Evolutionary conservation across 2,329 filamentous ascomycete genomes (phyloP), one percentile per base, ranked within the genome.

Genomic region (Fusarium goolgardi): DNA sequence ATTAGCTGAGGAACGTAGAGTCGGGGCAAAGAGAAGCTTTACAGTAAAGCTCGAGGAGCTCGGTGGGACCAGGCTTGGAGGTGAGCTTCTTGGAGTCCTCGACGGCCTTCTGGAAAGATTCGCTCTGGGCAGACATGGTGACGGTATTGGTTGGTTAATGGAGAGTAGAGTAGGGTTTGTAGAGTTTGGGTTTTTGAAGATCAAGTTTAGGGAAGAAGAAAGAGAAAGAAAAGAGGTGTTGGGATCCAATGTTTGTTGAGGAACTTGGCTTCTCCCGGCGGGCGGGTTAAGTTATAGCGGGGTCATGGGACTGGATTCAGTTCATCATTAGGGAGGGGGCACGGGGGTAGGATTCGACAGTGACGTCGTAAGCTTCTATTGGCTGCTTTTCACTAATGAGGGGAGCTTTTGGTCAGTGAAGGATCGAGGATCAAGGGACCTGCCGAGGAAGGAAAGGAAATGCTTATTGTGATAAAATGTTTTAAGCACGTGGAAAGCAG

Each of bases 61-160:
- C 86, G 21, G 88, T 83, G 80, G 88, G 86, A 75, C 70, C 77
- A 54, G 90, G 90, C 85, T 90, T 90, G 70, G 81, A 78, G 71
- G 86, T 86, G 69, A 92, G 84, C 85, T 91, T 90, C 81, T 87
- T 88, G 80, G 86, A 88, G 80, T 91, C 89, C 69, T 75, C 77
- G 73, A 85, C 82, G 65, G 89, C 89, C 78, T 81, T 82, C 70
- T 86, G 73, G 81, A 88, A 89, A 60, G 80, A 82, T 55, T 78
- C 76, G 72, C 75, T 81, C 72, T 79, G 78, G 54, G 75, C 60
- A 74, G 79, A 77, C 82, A 84, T 84, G 69, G 59, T 80, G 73
- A 61, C 44, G 31, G 50, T 54, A 58, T 32, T 63, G 55, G 16
- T 31, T 51, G 27, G 27, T 32, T 49, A 18, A 10, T 31, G 23